Evolutionary conservation across 768 basidiomycete species (phyloP), one percentile per base, ranked within the genome.

Genomic region (Amanita inopinata): DNA sequence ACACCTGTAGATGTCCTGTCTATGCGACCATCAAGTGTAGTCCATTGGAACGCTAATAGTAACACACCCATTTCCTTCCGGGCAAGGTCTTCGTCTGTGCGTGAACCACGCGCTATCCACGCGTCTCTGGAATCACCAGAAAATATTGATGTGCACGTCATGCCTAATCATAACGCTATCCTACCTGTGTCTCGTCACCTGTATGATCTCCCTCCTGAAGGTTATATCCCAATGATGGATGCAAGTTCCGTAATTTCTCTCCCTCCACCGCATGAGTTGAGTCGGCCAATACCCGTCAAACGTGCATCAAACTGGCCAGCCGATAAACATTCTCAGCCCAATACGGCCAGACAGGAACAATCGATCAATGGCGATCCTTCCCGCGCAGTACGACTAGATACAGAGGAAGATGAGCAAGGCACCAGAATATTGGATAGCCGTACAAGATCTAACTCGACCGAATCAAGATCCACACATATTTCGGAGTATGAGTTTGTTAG

Each of bases 261-360:
- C n/a, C 73, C 73, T 4, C 67, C 74, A 14, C 76, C 76, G 1
- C 70, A 75, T 42, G 73, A 67, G 45, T 46, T 76, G 14, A 62
- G 58, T 12, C 55, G 54, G 7, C 56, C 56, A 2, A 47, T 59
- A 2, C 38, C 51, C 19, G 24, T 51, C 4, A 47, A 36, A 17
- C 34, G 20, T 4, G 17, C n/a, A n/a, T n/a, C n/a, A n/a, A n/a
- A n/a, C n/a, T n/a, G n/a, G n/a, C n/a, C n/a, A n/a, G n/a, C n/a
- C n/a, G n/a, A n/a, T n/a, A n/a, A n/a, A n/a, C n/a, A n/a, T n/a
- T n/a, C n/a, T n/a, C n/a, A n/a, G n/a, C n/a, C n/a, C n/a, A n/a
- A n/a, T n/a, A n/a, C n/a, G n/a, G n/a, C n/a, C n/a, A n/a, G n/a
- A n/a, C n/a, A n/a, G n/a, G n/a, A n/a, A n/a, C n/a, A n/a, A n/a